Conservation (phyloP, 169 alveolate genomes). For the Sarcocystis neurona region DNA sequence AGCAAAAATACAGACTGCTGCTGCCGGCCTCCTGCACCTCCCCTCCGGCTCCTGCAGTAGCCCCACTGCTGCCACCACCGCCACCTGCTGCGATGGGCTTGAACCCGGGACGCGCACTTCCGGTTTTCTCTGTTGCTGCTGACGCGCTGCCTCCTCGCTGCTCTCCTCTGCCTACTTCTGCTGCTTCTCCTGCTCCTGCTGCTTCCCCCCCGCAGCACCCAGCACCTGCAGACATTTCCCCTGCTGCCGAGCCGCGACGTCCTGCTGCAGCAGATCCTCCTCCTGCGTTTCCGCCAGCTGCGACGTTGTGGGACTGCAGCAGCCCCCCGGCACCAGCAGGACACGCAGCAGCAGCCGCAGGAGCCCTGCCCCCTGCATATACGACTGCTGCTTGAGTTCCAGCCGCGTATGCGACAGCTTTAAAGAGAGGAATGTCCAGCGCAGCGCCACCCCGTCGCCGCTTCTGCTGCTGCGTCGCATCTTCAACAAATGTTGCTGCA, state of each 20-base stretch:
- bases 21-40: background rate
- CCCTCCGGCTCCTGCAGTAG: background rate
- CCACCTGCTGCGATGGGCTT: background rate
- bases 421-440: conserved; percentile 5
- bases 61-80: background rate
- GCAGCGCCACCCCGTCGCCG: conserved; percentile 1
- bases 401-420: conserved; percentile 30
- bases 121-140: too few relatives aligned
- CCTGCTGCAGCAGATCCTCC: too few relatives aligned
- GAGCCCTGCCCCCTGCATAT: too few relatives aligned
- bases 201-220: too few relatives aligned
- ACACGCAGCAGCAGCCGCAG: too few relatives aligned
- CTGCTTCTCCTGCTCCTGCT: too few relatives aligned
- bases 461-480: background rate
- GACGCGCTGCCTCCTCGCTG: too few relatives aligned
- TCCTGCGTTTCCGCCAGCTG: background rate
- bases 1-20: background rate
- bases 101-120: too few relatives aligned
- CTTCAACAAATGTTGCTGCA: background rate
- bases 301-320: background rate
- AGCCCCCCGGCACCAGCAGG: background rate
- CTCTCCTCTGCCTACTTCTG: too few relatives aligned
- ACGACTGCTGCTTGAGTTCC: too few relatives aligned
- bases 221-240: too few relatives aligned
- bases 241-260: too few relatives aligned